Conservation (phyloP, 768 basidiomycete genomes). For the Amyloporia xantha region DNA sequence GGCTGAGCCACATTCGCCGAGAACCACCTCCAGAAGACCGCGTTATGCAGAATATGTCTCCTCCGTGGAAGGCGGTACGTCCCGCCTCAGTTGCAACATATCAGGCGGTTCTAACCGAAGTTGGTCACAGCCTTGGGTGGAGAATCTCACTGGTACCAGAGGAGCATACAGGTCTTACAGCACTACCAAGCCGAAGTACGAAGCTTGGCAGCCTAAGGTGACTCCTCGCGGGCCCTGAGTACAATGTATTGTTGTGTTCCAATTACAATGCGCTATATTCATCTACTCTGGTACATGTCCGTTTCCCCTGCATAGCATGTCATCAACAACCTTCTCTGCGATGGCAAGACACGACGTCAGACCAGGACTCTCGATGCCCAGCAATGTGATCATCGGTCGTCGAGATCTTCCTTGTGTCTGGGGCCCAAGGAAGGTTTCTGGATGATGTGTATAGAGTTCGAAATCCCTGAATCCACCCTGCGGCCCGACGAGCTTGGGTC, state of each 20-base stretch:
- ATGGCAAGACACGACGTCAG: slow-evolving; percentile 84
- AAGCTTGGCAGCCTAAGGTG: slow-evolving; percentile 78
- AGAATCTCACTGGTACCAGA: slow-evolving; percentile 90
- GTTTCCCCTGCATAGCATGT: slow-evolving; percentile 33
- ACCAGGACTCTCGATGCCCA: slow-evolving; percentile 92
- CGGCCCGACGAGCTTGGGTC: slow-evolving; percentile 82
- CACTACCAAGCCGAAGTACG: slow-evolving; percentile 76
- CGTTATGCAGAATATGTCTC: slow-evolving; percentile 60
- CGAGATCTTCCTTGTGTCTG: slow-evolving; percentile 20
- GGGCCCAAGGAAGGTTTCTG: slow-evolving; percentile 27
- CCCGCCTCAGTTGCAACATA: neutral
- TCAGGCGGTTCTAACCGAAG: too few relatives aligned
- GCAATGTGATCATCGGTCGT: slow-evolving; percentile 63
- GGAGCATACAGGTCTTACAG: slow-evolving; percentile 89
- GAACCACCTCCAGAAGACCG: slow-evolving; percentile 73
- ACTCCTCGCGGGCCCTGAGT: slow-evolving; percentile 32
- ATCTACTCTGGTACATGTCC: slow-evolving; percentile 6
- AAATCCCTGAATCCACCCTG: slow-evolving; percentile 82
- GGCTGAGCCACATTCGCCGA: slow-evolving; percentile 86
- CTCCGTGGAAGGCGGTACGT: slow-evolving; percentile 81
- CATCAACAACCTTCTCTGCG: slow-evolving; percentile 73
- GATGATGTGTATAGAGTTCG: slow-evolving; percentile 58
- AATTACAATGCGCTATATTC: slow-evolving; percentile 3
- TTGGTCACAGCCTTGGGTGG: slow-evolving; percentile 72
- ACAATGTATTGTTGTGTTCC: neutral